Evolutionary conservation across 1,139 yeast species (phyloP), one percentile per base, ranked within the genome.

Genomic region (Candida sanyaensis): DNA sequence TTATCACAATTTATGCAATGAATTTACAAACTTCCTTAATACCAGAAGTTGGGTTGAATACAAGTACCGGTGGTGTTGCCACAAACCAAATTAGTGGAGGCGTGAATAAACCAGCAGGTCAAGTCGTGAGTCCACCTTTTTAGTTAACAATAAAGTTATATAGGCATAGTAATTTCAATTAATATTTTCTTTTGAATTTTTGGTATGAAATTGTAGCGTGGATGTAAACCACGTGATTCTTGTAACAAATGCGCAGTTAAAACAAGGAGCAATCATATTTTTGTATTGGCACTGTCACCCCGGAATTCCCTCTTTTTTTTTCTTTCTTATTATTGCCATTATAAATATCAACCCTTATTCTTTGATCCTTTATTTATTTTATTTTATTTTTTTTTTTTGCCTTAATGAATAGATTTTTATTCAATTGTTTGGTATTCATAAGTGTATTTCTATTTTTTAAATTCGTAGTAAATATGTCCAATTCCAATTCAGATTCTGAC

Each of bases 1-100:
- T 83, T 52, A 77, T 86, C 60, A 78, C 86, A 41, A 69, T 86
- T 49, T 81, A 82, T 56, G 75, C 83, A 5, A 78, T 83, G 68
- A 76, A 75, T 52, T 54, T 78, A 45, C 73, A 73, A 55, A 77
- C 81, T 28, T 55, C 66, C 41, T 65, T 78, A 58, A 67, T 73
- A 23, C 81, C 85, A 0, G 86, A 80, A 53, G 77, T 76, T 9
- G 80, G 80, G 2, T 56, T 70, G 43, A 71, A 67, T 47, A 65
- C 69, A 28, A 79, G 84, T 50, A 75, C 81, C 9, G 81, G 81
- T 1, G 80, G 80, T 2, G 36, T 49, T 8, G 55, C 60, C 6
- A 40, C 49, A 24, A 53, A 46, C 30, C 45, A 51, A 38, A 44
- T 33, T 5, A 50, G 50, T 11, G 36, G 36, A 17, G 42, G 28